Base-by-base conservation (phyloP, 139 green algal species). In the Eudorina sp. region DNA sequence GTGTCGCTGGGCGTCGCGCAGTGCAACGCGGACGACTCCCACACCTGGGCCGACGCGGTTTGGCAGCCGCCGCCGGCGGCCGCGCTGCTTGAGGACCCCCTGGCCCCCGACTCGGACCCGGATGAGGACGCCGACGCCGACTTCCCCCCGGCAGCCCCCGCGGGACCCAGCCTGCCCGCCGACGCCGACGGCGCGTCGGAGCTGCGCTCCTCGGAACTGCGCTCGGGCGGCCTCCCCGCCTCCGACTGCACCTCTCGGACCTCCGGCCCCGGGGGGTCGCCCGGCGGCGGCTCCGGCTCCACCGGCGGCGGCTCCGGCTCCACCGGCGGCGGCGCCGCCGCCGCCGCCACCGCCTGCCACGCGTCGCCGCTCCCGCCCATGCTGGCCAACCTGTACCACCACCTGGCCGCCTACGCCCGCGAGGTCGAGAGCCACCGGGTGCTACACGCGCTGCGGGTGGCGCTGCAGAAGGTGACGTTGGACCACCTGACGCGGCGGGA, bases 361-460 rank as follows among this genome's bases (percentile, higher is more conserved):
- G 36, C 62, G 45, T 9, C 18, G 16, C 14, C 18, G 8, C 62
- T 79, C 46, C 82, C 82, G 34, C 82, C 66, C 9, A 68, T 88
- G 82, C 34, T 79, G n/a, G 46, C 60, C 29, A 88, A 79, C 68
- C n/a, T 80, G 82, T 80, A 53, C 45, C 60, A 76, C 60, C 60
- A 76, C 23, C 34, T 88, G 64, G 46, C 82, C 0, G 64, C 66
- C 19, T 79, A 70, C 36, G 82, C 31, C 3, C 64, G 82, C 1
- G 82, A 88, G 16, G 19, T 79, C 6, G 66, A 88, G 45, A 74
- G 48, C 64, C 64, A 79, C 46, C 64, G 64, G 8, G 23, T 70
- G 46, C 45, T 88, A 66, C 31, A 36, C 27, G 25, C 21, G 46
- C 64, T 88, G 46, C 64, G 82, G 21, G 21, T 68, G 46, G 82